These are phyloP conservation scores for Apiosordaria backusii DNA, from an alignment of 495 filamentous ascomycete species.

Conservation along the genomic window DNA sequence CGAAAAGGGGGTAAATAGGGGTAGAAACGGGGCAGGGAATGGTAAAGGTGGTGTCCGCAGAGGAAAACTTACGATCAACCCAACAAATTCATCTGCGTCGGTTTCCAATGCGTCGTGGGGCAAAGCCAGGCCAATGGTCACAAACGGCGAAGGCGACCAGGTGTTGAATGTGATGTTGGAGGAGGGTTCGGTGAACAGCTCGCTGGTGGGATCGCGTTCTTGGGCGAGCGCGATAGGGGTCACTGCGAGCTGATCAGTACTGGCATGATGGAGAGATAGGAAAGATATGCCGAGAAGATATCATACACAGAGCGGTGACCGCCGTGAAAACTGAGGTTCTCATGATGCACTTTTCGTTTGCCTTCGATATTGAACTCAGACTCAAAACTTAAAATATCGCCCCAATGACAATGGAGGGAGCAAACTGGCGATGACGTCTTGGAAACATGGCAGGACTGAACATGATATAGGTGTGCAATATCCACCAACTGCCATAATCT, in stretches of 20 bases:
- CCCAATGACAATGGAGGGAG: neutral
- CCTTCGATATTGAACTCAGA: too few species aligned
- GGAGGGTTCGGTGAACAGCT: conserved; percentile 33
- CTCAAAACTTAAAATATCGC: neutral
- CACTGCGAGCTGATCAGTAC: neutral
- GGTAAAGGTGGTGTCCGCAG: too few species aligned
- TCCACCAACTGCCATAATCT: neutral
- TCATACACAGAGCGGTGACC: neutral
- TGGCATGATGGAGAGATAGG: neutral
- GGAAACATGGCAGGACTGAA: neutral
- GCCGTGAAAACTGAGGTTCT: neutral
- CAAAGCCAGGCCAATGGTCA: conserved; percentile 51
- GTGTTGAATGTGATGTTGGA: conserved; percentile 39
- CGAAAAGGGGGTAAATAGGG: neutral
- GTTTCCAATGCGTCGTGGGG: conserved; percentile 44
- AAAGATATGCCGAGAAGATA: too few species aligned
- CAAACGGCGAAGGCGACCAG: conserved; percentile 26
- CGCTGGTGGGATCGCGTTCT: conserved; percentile 5
- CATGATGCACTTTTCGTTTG: neutral
- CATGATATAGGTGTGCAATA: neutral
- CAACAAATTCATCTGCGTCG: conserved; percentile 53
- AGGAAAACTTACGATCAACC: conserved; percentile 40
- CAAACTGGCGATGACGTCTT: neutral
- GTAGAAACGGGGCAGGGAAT: too few species aligned
- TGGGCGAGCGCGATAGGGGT: conserved; percentile 5